phyloP scores from a whole-genome alignment of 2,329 filamentous ascomycete genomes.

The Xylariales sp. region DNA sequence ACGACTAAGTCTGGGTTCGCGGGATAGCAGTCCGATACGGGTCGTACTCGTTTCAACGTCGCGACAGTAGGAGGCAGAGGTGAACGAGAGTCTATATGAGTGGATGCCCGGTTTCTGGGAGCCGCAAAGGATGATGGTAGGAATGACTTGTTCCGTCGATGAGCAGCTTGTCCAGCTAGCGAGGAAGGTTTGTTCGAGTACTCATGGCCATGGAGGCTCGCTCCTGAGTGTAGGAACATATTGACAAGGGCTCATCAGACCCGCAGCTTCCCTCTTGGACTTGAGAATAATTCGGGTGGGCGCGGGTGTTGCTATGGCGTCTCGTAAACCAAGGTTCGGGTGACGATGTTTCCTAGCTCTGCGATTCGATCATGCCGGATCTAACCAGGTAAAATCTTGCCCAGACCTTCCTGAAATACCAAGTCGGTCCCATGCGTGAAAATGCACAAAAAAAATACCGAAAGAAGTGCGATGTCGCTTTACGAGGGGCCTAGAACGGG shows the following conservation, averaged over 20 bases:
- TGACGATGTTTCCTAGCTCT: too few relatives aligned
- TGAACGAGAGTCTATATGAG: constrained; percentile 15
- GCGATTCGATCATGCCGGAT: too few relatives aligned
- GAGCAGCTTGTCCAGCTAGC: constrained; percentile 24
- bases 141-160: constrained; percentile 22
- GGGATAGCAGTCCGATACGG: constrained; percentile 10
- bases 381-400: too few relatives aligned
- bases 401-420: too few relatives aligned
- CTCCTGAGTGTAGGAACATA: constrained; percentile 58
- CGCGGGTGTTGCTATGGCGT: constrained; percentile 3
- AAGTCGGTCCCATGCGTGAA: too few relatives aligned
- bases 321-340: too few relatives aligned
- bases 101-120: constrained; percentile 19
- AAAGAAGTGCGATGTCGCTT: too few relatives aligned
- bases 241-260: constrained; percentile 13
- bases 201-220: constrained; percentile 57
- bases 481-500: too few relatives aligned
- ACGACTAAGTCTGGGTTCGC: constrained; percentile 14
- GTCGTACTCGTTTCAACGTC: constrained; percentile 2
- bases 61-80: constrained; percentile 5
- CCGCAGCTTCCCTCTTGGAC: constrained; percentile 3
- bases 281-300: constrained; percentile 6
- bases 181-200: constrained; percentile 39
- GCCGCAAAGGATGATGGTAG: constrained; percentile 24
- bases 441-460: too few relatives aligned